These are phyloP conservation scores for Penicillium sumatraense DNA, from an alignment of 2,329 filamentous ascomycete genomes.

Conservation along the genomic window DNA sequence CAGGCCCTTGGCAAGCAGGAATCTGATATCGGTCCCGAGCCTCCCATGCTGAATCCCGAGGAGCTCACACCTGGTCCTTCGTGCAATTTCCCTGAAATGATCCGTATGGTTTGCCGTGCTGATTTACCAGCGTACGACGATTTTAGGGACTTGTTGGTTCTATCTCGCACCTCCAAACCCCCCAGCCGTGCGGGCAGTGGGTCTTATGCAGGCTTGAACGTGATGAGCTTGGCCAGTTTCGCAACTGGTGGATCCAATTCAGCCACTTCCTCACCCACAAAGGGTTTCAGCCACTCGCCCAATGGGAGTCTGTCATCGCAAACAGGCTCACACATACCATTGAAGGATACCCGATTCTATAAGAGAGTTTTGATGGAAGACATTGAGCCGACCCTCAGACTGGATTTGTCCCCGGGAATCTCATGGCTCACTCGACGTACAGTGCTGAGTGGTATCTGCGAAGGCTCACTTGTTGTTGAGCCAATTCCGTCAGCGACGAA, in stretches of 20 bases:
- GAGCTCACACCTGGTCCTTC: constrained; percentile 66
- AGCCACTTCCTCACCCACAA: constrained; percentile 61
- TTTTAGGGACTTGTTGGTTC: constrained; percentile 75
- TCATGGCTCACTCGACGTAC: constrained; percentile 91
- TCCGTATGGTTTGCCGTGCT: constrained; percentile 80
- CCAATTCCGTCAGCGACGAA: constrained; percentile 69
- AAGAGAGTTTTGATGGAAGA: constrained; percentile 88
- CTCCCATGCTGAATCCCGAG: constrained; percentile 52
- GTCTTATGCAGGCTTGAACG: constrained; percentile 68
- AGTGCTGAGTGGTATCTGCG: constrained; percentile 79
- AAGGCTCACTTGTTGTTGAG: constrained; percentile 87
- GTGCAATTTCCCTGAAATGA: constrained; percentile 77
- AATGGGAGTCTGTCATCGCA: constrained; percentile 45
- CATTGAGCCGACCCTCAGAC: constrained; percentile 87
- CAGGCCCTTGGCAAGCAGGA: constrained; percentile 58
- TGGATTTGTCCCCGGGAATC: constrained; percentile 86
- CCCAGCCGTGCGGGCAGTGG: constrained; percentile 73
- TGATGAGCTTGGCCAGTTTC: constrained; percentile 58
- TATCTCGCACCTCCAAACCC: constrained; percentile 65
- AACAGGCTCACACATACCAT: constrained; percentile 53
- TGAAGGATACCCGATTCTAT: constrained; percentile 94
- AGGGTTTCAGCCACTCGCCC: constrained; percentile 63
- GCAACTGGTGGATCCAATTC: constrained; percentile 56
- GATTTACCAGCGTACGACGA: constrained; percentile 84
- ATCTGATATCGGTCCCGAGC: constrained; percentile 65